Conservation (phyloP, 495 filamentous ascomycete species). For the Podospora didyma region DNA sequence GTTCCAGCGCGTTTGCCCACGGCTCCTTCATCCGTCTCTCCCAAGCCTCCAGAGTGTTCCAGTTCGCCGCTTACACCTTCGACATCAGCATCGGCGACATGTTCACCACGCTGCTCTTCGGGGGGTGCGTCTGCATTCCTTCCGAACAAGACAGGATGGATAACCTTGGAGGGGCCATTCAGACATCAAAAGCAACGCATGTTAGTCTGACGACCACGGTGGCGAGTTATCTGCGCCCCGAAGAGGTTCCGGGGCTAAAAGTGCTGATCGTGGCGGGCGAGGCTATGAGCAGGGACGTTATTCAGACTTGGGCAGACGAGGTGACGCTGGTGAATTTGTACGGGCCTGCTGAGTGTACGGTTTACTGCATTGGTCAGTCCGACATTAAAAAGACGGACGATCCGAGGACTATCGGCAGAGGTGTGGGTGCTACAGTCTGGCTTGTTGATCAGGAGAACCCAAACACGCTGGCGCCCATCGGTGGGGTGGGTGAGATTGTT, state of each 20-base stretch:
- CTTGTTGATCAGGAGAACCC: slow-evolving; percentile 45
- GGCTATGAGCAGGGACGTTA: slow-evolving; percentile 13
- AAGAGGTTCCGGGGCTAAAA: slow-evolving; percentile 35
- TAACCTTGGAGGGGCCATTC: slow-evolving; percentile 23
- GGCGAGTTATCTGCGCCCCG: slow-evolving; percentile 31
- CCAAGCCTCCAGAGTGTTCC: slow-evolving; percentile 40
- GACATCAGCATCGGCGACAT: slow-evolving; percentile 55
- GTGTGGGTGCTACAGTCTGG: slow-evolving; percentile 28
- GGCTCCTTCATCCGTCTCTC: slow-evolving; percentile 33
- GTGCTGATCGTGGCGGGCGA: slow-evolving; percentile 42
- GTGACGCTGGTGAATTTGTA: slow-evolving; percentile 32
- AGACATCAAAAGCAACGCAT: slow-evolving; percentile 46
- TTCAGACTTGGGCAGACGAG: slow-evolving; percentile 13
- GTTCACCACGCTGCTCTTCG: slow-evolving; percentile 48
- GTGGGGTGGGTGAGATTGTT: slow-evolving; percentile 41
- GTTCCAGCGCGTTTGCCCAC: slow-evolving; percentile 36
- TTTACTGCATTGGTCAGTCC: slow-evolving; percentile 21
- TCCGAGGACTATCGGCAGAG: slow-evolving; percentile 18
- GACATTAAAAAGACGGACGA: slow-evolving; percentile 9
- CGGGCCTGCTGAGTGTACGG: slow-evolving; percentile 26
- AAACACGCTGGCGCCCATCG: too few species aligned
- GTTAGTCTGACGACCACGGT: slow-evolving; percentile 51
- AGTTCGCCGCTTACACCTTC: slow-evolving; percentile 59
- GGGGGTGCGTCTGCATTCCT: slow-evolving; percentile 32
- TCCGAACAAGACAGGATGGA: slow-evolving; percentile 25